phyloP scores from a whole-genome alignment of 1,284 basidiomycete species.

The Puccinia sorghi region DNA sequence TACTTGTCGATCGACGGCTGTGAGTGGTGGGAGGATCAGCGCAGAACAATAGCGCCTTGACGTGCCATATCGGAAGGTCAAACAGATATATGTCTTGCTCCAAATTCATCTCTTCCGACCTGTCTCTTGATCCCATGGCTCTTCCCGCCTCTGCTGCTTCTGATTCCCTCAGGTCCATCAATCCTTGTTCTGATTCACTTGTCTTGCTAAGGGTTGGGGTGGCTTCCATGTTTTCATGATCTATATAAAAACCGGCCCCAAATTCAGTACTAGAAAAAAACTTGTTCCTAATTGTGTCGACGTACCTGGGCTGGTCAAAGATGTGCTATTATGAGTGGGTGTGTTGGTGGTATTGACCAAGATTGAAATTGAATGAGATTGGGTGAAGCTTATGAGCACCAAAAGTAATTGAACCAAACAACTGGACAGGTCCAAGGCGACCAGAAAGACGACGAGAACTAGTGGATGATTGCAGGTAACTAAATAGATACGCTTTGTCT shows the following conservation, averaged over 20 bases:
- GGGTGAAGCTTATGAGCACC: conserved; percentile 27
- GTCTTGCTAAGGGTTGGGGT: neutral
- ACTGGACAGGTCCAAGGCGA: conserved; percentile 14
- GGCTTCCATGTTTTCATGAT: conserved; percentile 6
- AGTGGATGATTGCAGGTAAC: conserved; percentile 11
- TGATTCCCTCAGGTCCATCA: neutral
- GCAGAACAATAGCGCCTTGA: conserved; percentile 2
- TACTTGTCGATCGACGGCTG: neutral
- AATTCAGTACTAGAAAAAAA: neutral
- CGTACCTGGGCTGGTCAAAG: neutral
- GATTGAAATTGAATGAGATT: conserved; percentile 23
- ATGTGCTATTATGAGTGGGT: neutral
- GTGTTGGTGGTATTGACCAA: neutral
- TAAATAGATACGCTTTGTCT: neutral
- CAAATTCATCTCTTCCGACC: neutral
- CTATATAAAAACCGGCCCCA: neutral
- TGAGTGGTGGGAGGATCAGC: neutral
- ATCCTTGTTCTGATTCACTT: neutral
- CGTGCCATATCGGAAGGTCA: neutral
- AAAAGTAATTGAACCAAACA: conserved; percentile 22
- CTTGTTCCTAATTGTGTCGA: neutral
- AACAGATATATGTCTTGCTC: neutral
- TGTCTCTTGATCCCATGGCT: neutral
- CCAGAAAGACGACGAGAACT: neutral
- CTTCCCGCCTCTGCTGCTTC: neutral